Base-by-base conservation (phyloP, 768 basidiomycete genomes). In the Mycena olivaceomarginata region DNA sequence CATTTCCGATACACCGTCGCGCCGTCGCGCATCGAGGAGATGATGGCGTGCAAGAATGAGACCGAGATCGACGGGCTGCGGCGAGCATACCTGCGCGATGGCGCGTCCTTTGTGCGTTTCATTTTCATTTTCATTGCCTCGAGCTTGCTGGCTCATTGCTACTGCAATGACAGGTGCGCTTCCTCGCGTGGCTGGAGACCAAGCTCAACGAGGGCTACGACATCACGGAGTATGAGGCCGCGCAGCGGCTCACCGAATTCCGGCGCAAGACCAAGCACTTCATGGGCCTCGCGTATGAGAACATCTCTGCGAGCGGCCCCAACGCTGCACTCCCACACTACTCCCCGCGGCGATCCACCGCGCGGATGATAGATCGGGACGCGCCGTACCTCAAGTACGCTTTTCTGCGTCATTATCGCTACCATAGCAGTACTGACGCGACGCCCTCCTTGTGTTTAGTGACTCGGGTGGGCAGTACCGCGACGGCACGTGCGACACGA, bases 291-390 rank as follows among this genome's bases (percentile, higher is more conserved):
- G 96, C 96, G 8, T 97, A 97, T 79, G 95, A 96, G 85, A 96
- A 93, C 71, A 98, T 99, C 76, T 96, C 94, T 31, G 98, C 96
- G 2, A 93, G 92, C 51, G 98, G 98, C 4, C 90, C 95, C 3
- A 98, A 99, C 83, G 98, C 96, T 71, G 98, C 98, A 20, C 86
- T 99, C 31, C 97, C 98, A 5, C 98, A 99, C 86, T 99, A 99
- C 84, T 89, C 91, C 0, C 97, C 98, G 0, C 90, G 91, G 75
- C 93, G 94, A 82, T 85, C 87, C 22, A 89, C 88, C 20, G 94
- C 95, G n/a, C 85, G 87, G 59, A 89, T 95, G 85, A 95, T 99
- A 80, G 93, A 94, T 79, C 89, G 92, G 46, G 91, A 94, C 15
- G 91, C 92, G 2, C 96, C 97, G 6, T 99, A 98, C 84, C 90